Base-by-base conservation (phyloP, 805 yeast genomes). In the Citeromyces matritensis region DNA sequence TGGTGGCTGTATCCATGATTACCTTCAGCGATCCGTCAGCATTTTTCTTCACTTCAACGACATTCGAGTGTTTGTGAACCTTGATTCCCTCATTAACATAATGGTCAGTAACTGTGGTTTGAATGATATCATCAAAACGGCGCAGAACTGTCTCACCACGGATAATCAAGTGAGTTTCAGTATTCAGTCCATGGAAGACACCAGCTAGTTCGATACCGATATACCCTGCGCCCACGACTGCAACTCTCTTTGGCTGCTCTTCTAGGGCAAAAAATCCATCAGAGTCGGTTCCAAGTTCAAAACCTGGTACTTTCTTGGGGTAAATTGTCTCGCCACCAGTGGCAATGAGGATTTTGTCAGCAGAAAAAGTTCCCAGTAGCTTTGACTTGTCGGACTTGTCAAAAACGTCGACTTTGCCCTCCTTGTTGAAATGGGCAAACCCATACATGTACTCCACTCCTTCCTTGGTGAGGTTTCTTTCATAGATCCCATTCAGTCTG, bases 141-240 rank as follows among this genome's bases (percentile, higher is more conserved):
- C 97, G 74, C 53, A 91, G 65, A 19, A 91, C 86, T 2, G 86
- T 78, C 36, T 86, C 88, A 41, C 94, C 93, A 61, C 99, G 76
- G 39, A 88, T 81, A 37, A 88, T 69, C 53, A 91, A 53, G 51
- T 82, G 88, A 30, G 94, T 78, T 42, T 88, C 84, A 10, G 88
- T 51, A 11, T 94, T 94, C 38, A 91, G 65, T 15, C 84, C 84
- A 41, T 81, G 68, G 72, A 91, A 88, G 29, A 91, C 85, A 39
- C 98, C 98, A 5, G 96, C 80, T 32, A 91, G 68, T 60, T 91
- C 99, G 30, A 85, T 79, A 35, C 95, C 97, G 51, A 91, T 91
- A 59, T 91, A 91, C 28, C 99, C 99, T 25, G 95, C 95, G 44
- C 99, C 99, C 9, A 91, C 95, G 38, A 91, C 66, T 2, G 93